A percentile compares a stretch with the other conserved stretches of the same genome.
phyloP scores from a whole-genome alignment of 1,284 basidiomycete species.

The Leccinum subrobustum region DNA sequence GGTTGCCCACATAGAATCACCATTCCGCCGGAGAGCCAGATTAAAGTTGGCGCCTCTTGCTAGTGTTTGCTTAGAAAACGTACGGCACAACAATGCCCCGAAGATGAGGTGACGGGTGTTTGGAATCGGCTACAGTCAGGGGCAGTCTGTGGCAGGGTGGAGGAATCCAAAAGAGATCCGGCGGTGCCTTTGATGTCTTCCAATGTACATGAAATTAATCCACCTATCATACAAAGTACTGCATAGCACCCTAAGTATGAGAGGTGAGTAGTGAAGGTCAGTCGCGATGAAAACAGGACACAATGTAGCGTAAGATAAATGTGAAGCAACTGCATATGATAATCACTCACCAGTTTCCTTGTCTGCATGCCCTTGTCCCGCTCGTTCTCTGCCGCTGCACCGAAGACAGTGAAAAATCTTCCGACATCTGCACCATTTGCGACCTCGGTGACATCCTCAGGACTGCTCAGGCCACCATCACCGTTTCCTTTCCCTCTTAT shows the following conservation, averaged over 20 bases:
- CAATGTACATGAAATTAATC: constrained; percentile 7
- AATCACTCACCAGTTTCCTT: constrained; percentile 56
- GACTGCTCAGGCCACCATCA: constrained; percentile 16
- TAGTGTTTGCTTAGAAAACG: not conserved
- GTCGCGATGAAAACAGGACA: not conserved
- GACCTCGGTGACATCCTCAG: not conserved
- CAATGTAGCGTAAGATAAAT: not conserved
- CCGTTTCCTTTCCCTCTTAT: constrained; percentile 64
- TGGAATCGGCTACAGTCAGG: not conserved
- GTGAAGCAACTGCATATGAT: not conserved
- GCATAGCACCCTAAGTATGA: constrained; percentile 29
- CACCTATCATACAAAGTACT: constrained; percentile 32
- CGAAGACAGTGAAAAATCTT: constrained; percentile 72
- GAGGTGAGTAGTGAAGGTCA: constrained; percentile 4
- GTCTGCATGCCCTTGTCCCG: constrained; percentile 70
- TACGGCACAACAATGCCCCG: not conserved
- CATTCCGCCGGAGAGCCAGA: not conserved
- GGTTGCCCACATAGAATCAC: not conserved
- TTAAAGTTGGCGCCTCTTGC: not conserved
- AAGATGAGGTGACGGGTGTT: not conserved
- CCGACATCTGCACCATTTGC: constrained; percentile 21
- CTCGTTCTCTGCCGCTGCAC: constrained; percentile 84
- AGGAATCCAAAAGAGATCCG: not conserved
- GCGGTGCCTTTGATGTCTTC: not conserved
- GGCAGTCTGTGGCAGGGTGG: not conserved